Base-by-base conservation (phyloP, 129 eudicot genomes). In the Lonicera japonica region DNA sequence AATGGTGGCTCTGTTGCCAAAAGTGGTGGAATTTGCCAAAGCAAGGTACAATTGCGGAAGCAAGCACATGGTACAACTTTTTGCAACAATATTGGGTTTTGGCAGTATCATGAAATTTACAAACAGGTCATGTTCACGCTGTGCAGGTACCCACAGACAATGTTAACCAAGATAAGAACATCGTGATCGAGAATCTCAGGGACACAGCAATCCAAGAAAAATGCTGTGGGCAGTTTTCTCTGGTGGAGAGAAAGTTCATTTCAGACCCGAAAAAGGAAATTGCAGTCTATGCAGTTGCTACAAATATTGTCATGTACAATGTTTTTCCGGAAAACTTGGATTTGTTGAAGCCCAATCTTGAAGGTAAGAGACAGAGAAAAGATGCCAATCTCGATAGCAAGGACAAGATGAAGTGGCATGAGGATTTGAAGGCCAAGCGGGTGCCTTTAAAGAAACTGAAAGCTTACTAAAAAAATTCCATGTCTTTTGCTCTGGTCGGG, bases 111-210 rank as follows among this genome's bases (percentile, higher is more conserved):
- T 29, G 36, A 29, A 29, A 29, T 29, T 29, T 29, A 29, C 36
- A 29, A 29, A 6, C 6, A 6, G 36, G 36, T 29, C 36, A 2
- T 6, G 36, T 29, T 29, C 36, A 29, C 36, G 2, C 36, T 29
- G 36, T 64, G 72, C 78, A 85, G 92, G 80, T 74, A 19, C 25
- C 72, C 8, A 24, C 67, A 2, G 70, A 65, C 63, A 71, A 25
- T 43, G 60, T 78, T 29, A 75, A 40, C 66, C 68, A 63, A 69
- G 85, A 72, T 20, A 77, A 65, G 53, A 52, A 74, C 56, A 39
- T 25, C 5, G 80, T 78, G 47, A 68, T 81, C 61, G 73, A 85
- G 69, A 71, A 71, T 48, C 77, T 77, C 11, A 71, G 40, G 54
- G 69, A 66, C 36, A 21, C 38, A 10, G 70, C 77, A 36, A 1